Base-by-base conservation (phyloP, 2,329 filamentous ascomycete genomes). In the Rhinocladiella similis region DNA sequence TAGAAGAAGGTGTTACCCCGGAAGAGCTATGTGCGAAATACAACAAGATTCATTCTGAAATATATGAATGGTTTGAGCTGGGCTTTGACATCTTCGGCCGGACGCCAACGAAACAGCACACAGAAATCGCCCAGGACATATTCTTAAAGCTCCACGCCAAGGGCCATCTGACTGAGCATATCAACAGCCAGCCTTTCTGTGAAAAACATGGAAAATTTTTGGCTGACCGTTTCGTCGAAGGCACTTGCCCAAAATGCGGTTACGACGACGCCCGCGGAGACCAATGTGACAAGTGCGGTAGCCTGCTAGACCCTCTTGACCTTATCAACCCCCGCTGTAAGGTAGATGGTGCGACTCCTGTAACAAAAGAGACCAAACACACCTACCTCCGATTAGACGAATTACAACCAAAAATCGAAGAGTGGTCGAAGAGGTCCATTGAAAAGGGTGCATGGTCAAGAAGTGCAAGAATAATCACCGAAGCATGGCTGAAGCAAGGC, bases 31-130 rank as follows among this genome's bases (percentile, higher is more conserved):
- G 93, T 78, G 85, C 89, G 74, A 95, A 97, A 77, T 97, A 95
- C 79, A 90, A 95, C 76, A 85, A 85, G 67, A 85, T 96, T 57
- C 93, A 97, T 76, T 86, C 91, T 67, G 90, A 89, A 47, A 88
- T 97, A 64, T 97, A 97, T 74, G 84, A 95, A 72, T 97, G 93
- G 91, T 99, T 99, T 77, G 85, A 91, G 69, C 93, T 97, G 69
- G 86, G 83, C 56, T 97, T 97, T 70, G 93, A 97, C 75, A 87
- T 92, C 73, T 99, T 97, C 70, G 94, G 92, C 61, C 88, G 92
- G 57, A 97, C 94, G 4, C 91, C 92, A 2, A 97, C 93, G 16
- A 75, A 83, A 53, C 84, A 94, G 67, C 94, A 97, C 75, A 97
- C 91, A 19, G 84, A 91, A 64, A 97, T 99, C 66, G 90, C 92